phyloP scores from a whole-genome alignment of 1,284 basidiomycete genomes.

The Malassezia yamatoensis region DNA sequence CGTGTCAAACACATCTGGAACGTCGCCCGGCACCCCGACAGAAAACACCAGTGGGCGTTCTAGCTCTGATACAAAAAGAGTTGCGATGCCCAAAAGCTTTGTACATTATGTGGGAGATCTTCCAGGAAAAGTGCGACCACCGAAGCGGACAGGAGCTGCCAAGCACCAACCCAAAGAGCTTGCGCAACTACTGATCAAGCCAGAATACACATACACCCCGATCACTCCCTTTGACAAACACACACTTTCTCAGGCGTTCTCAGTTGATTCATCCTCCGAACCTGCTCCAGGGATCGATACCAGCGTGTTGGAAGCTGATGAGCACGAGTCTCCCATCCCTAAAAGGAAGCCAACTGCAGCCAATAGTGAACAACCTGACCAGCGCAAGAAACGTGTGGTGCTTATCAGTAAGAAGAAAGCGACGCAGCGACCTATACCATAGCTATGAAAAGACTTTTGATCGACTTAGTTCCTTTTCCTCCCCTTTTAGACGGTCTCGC shows the following conservation, averaged over 20 bases:
- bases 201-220: slow-evolving; percentile 17
- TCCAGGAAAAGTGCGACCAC: slow-evolving; percentile 12
- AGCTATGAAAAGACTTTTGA: slow-evolving; percentile 74
- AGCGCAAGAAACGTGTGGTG: slow-evolving; percentile 17
- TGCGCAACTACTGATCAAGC: slow-evolving; percentile 15
- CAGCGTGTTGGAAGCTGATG: slow-evolving; percentile 13
- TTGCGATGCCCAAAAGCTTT: slow-evolving; percentile 11
- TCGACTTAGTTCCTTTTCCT: slow-evolving; percentile 71
- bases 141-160: slow-evolving; percentile 6
- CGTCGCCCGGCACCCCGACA: background rate
- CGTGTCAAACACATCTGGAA: background rate
- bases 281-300: slow-evolving; percentile 10
- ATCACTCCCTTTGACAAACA: slow-evolving; percentile 15
- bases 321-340: slow-evolving; percentile 5
- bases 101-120: slow-evolving; percentile 13
- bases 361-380: slow-evolving; percentile 6
- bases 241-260: slow-evolving; percentile 5
- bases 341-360: slow-evolving; percentile 3
- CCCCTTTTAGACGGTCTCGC: slow-evolving; percentile 58
- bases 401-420: slow-evolving; percentile 17
- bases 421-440: background rate
- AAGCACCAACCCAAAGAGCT: slow-evolving; percentile 8
- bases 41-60: slow-evolving; percentile 1
- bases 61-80: slow-evolving; percentile 1
- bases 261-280: background rate